Percentiles rank a stretch among this genome's conserved stretches.
These are phyloP conservation scores for Aspergillus cejpii DNA, from an alignment of 2,329 filamentous ascomycete genomes.

Conservation along the genomic window DNA sequence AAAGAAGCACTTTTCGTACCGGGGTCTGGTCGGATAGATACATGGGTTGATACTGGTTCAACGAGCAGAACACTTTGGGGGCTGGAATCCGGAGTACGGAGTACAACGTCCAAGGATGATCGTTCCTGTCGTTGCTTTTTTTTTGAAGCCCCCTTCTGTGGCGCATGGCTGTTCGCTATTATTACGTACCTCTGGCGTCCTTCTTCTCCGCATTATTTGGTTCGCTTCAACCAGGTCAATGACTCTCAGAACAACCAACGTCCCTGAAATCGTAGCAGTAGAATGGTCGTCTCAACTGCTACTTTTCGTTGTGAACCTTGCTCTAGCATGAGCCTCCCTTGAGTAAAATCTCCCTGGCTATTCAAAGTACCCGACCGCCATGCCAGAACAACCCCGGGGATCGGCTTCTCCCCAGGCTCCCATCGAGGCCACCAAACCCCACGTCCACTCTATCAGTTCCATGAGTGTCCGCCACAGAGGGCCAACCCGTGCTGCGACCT, in stretches of 20 bases:
- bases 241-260: background rate
- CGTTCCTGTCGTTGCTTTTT: background rate
- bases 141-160: background rate
- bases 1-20: background rate
- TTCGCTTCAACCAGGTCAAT: background rate
- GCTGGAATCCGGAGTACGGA: too few relatives aligned
- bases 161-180: background rate
- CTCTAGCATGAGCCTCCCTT: background rate
- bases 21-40: background rate
- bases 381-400: conserved; percentile 18
- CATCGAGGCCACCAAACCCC: conserved; percentile 10
- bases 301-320: background rate
- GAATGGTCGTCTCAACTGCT: background rate
- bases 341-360: background rate
- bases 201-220: background rate
- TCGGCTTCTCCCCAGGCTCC: conserved; percentile 14
- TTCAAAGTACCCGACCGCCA: conserved; percentile 6
- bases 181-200: background rate
- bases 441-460: conserved; percentile 10
- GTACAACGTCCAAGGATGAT: too few relatives aligned
- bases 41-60: background rate
- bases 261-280: background rate
- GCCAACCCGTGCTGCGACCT: conserved; percentile 32
- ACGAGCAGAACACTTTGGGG: background rate
- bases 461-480: conserved; percentile 34